Base-by-base conservation (phyloP, 2,329 filamentous ascomycete genomes). In the Dichotomopilus funicola region DNA sequence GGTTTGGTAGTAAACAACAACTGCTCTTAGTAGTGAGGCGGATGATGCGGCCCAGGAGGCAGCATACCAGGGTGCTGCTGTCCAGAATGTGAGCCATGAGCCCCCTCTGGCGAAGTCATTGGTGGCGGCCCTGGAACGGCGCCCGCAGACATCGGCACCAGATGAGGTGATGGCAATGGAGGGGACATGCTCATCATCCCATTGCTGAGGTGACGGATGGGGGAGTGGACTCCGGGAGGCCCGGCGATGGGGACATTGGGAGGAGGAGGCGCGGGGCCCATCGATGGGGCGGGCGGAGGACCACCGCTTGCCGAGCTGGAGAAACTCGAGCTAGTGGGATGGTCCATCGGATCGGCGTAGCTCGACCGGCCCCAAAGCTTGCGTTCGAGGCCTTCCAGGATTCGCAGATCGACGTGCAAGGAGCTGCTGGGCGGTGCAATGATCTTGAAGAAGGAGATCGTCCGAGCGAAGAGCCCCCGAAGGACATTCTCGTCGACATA, bases 391-490 rank as follows among this genome's bases (percentile, higher is more conserved):
- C 75, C 77, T 58, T 80, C 73, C 11, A 96, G 77, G 56, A 96
- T 94, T 51, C 81, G 79, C 67, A 87, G 81, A 68, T 96, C 91
- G 47, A 82, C 81, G 48, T 74, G 72, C 6, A 96, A 79, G 6
- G 89, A 87, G 48, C 89, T 90, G 0, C 88, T 88, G 31, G 88
- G 86, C 6, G 85, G 81, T 36, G 83, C 78, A 35, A 88, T 84
- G 55, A 86, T 76, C 46, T 79, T 73, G 51, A 97, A 78, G 68
- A 96, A 92, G 2, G 72, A 70, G 60, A 96, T 90, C 0, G 92
- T 97, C 59, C 82, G 84, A 42, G 75, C 67, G 55, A 95, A 83
- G 0, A 95, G 78, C 1, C 70, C 67, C 45, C 78, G 73, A 6
- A 95, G 73, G 2, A 75, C 71, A 0, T 77, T 69, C 48, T 73